Base-by-base conservation (phyloP, 1,139 yeast species). In the Entelexis sorbosivorans region DNA sequence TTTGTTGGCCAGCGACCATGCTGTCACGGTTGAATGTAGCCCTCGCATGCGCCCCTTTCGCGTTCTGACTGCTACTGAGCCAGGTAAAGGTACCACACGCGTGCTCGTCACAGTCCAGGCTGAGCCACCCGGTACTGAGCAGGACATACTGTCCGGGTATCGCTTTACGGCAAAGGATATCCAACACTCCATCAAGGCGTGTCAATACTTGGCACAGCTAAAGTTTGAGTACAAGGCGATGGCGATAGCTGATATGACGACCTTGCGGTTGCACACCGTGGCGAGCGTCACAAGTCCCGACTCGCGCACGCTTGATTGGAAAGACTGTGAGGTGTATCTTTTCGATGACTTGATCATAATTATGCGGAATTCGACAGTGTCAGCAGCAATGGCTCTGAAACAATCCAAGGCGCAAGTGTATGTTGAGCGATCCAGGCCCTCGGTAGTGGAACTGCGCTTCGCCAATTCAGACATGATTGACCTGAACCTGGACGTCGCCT, bases 341-440 rank as follows among this genome's bases (percentile, higher is more conserved):
- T 52, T 51, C 19, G 47, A 44, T 5, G 19, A 47, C 10, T 7
- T 38, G 24, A 28, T 52, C 19, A 20, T 52, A 3, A 20, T 52
- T 4, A 31, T 38, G 14, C 29, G 38, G 8, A 26, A 16, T n/a
- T 16, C 40, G 2, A 22, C 8, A 46, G 52, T 38, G 4, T 14
- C 14, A 1, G 39, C 34, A 3, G 31, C 19, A 19, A 14, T 19
- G 24, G 36, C 20, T 17, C 22, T 17, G 20, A 22, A 11, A 50
- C 43, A 13, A 2, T 4, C 14, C 24, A 4, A n/a, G 20, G 20
- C 32, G 7, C 44, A 39, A 4, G 44, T 24, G 2, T 11, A 31
- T 31, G 35, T 40, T 5, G 44, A 40, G 44, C 31, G 43, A 4
- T 38, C 35, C 9, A 19, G 47, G 11, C 44, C 49, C 7, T 22